Base-by-base conservation (phyloP, 768 basidiomycete genomes). In the Amanita molliuscula region DNA sequence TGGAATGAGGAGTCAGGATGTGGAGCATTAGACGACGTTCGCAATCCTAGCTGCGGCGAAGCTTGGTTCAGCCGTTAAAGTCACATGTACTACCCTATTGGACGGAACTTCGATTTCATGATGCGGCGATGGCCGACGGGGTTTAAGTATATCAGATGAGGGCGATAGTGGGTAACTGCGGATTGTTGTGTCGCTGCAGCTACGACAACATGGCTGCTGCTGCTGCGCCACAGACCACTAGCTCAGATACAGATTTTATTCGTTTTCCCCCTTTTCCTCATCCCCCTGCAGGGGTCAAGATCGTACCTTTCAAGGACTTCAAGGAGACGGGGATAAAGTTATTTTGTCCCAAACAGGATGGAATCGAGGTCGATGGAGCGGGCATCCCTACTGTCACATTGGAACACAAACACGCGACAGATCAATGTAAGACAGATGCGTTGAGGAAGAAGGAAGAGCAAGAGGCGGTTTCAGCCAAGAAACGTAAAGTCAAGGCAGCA, bases 351-450 rank as follows among this genome's bases (percentile, higher is more conserved):
- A 28, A 41, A 13, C 11, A 29, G 10, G 44, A 52, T 8, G 77
- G 73, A n/a, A 61, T 66, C 28, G 86, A 90, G 63, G 64, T 77
- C 44, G 88, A 91, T 59, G 77, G 74, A 0, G 60, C 76, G 1
- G 85, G 82, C 8, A 76, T 88, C 47, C 79, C 81, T 0, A 89
- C 88, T 10, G 65, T 88, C 20, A 59, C 67, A 33, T 64, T 86
- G 49, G 62, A 62, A 25, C 65, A 67, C 29, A 75, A 71, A 45
- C 87, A 89, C 56, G 54, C 60, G 1, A 73, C 70, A 3, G 81
- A 84, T 50, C 61, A 64, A 48, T 76, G 77, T 52, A 82, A 80
- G 63, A 78, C 76, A 42, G 74, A 74, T 52, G 69, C 74, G 25
- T 73, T 71, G 50, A 70, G 77, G 62, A 78, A 67, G 59, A 71